Evolutionary conservation across 2,329 filamentous ascomycete genomes (phyloP), one percentile per base, ranked within the genome.

Genomic region (Talaromyces atroroseus): DNA sequence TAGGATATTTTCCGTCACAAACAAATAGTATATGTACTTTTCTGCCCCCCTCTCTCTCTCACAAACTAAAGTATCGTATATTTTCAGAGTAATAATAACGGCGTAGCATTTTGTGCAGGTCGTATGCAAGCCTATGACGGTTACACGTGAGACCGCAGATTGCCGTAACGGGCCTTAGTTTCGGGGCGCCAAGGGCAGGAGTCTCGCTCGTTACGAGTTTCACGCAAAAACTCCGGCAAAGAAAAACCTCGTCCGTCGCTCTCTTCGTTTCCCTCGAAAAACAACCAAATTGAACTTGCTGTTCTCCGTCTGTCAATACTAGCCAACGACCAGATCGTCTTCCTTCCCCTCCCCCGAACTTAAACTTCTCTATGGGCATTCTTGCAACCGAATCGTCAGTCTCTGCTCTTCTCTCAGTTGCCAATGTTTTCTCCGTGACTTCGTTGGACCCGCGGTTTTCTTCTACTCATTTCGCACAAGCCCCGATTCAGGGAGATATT

Each of bases 311-410:
- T 32, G 49, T 42, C 54, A 50, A 47, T 38, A 46, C 57, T 48
- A 46, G 29, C n/a, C 2, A 52, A 34, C 40, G 12, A 36, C 20
- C 23, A n/a, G 12, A 29, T 48, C 44, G 7, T 45, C 16, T 50
- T 29, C 26, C 26, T 29, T 29, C 7, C n/a, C n/a, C n/a, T 29
- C 26, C 11, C 26, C 11, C 7, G 4, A 29, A 10, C 5, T 29
- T 56, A 48, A 44, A 54, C 59, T 67, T 62, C 71, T 72, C 67
- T 70, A 72, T 73, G 70, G 69, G 60, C 68, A 63, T 64, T 60
- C 66, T 67, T 71, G 66, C 63, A 63, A 62, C 65, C 54, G 48
- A 52, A 51, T 65, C 62, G 56, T 58, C 62, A 36, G 26, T 40
- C 47, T 29, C 42, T 29, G 32, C 51, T 47, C 29, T 23, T 42